A percentile compares a stretch with the other conserved stretches of the same genome.
These are phyloP conservation scores for Sordariomycetes sp. DNA, from an alignment of 2,329 filamentous ascomycete genomes.

Conservation along the genomic window DNA sequence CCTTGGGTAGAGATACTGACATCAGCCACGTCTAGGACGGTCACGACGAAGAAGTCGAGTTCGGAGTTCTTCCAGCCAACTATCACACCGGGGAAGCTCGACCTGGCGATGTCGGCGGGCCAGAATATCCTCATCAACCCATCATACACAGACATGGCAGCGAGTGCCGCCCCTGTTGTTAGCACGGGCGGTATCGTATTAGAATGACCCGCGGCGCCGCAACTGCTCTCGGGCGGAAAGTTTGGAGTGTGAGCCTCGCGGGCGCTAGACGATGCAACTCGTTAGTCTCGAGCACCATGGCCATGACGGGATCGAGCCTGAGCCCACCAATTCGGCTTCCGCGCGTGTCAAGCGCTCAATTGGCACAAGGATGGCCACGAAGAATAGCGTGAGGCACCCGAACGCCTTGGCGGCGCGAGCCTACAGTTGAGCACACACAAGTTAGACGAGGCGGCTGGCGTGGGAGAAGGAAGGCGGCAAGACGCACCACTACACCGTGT, in stretches of 20 bases:
- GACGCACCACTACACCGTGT: slow-evolving; percentile 85
- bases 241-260: slow-evolving; percentile 63
- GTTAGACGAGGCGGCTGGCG: slow-evolving; percentile 3
- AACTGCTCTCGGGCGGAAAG: slow-evolving; percentile 95
- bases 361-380: slow-evolving; percentile 74
- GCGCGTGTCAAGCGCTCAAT: slow-evolving; percentile 71
- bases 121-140: slow-evolving; percentile 97
- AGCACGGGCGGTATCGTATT: slow-evolving; percentile 17
- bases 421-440: slow-evolving; percentile 33
- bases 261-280: slow-evolving; percentile 51
- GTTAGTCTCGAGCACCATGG: neutral
- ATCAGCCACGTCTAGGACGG: slow-evolving; percentile 83
- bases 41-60: slow-evolving; percentile 80
- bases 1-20: slow-evolving; percentile 29
- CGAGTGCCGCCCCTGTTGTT: slow-evolving; percentile 11
- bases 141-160: slow-evolving; percentile 63
- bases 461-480: neutral
- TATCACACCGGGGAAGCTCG: slow-evolving; percentile 68
- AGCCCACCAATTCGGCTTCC: slow-evolving; percentile 68
- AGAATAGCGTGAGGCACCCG: slow-evolving; percentile 69
- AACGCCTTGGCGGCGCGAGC: slow-evolving; percentile 81
- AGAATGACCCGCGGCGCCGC: slow-evolving; percentile 89
- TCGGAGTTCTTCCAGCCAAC: slow-evolving; percentile 94
- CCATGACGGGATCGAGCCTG: neutral
- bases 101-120: slow-evolving; percentile 74